Evolutionary conservation across 805 yeast species (phyloP).

Genomic region (Kazachstania martiniae): DNA sequence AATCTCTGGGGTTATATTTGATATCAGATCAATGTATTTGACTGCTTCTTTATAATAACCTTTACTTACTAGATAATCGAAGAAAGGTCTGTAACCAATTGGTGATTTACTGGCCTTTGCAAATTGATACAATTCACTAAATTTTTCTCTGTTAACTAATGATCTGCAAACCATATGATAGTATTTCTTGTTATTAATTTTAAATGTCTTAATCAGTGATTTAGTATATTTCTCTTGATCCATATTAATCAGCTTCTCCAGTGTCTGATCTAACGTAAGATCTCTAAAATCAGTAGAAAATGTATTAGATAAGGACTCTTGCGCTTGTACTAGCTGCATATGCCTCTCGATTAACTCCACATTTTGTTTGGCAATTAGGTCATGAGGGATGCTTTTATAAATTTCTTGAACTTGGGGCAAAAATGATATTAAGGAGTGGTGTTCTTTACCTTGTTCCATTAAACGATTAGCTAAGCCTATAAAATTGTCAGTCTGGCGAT

Average conservation of each 20-base stretch:
- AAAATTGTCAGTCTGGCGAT: constrained; percentile 52
- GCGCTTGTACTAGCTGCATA: constrained; percentile 33
- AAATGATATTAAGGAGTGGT: constrained; percentile 22
- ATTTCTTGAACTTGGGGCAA: constrained; percentile 28
- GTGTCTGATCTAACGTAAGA: constrained; percentile 38
- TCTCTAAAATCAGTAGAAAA: constrained; percentile 32
- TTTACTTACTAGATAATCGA: constrained; percentile 38
- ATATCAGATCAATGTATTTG: constrained; percentile 44
- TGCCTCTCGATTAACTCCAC: constrained; percentile 32
- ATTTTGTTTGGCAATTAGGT: constrained; percentile 13
- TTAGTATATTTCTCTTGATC: constrained; percentile 41
- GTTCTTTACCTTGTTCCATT: constrained; percentile 21
- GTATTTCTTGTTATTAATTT: constrained; percentile 45
- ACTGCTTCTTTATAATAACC: constrained; percentile 54
- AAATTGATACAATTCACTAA: constrained; percentile 45
- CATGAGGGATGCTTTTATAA: constrained; percentile 10
- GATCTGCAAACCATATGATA: constrained; percentile 44
- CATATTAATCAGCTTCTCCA: constrained; percentile 34
- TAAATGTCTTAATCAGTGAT: constrained; percentile 41
- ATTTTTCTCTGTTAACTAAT: constrained; percentile 37
- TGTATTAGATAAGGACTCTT: constrained; percentile 34
- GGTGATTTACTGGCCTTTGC: constrained; percentile 47
- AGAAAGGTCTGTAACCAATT: constrained; percentile 62
- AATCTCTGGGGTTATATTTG: no score
- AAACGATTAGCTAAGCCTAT: constrained; percentile 36